Percentiles rank a stretch among this genome's conserved stretches.
Conservation (phyloP, 108 stramenopile species). For the Cyclotella baltica region DNA sequence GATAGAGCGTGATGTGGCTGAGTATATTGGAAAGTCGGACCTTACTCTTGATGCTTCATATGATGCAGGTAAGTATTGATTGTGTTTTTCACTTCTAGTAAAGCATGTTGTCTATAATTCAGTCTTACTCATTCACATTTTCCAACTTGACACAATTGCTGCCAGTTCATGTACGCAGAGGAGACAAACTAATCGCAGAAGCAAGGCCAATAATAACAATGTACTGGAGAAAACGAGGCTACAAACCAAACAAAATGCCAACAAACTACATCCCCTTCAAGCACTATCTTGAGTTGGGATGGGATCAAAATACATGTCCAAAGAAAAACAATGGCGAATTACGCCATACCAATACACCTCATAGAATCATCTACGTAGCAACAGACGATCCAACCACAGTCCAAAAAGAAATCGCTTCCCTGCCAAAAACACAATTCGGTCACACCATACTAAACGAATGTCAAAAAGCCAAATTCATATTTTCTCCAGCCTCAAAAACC, state of each 20-base stretch:
- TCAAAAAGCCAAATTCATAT: constrained; percentile 58
- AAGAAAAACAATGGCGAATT: background rate
- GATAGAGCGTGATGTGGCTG: too few species aligned
- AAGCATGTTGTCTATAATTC: too few species aligned
- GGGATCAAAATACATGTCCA: background rate
- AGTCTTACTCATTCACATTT: too few species aligned
- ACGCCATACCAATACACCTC: background rate
- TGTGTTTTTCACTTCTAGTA: too few species aligned
- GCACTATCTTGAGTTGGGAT: constrained; percentile 12
- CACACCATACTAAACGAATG: constrained; percentile 51
- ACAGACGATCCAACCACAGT: constrained; percentile 31
- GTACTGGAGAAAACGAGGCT: constrained; percentile 8
- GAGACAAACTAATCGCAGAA: background rate
- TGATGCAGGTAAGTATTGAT: too few species aligned
- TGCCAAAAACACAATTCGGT: constrained; percentile 70
- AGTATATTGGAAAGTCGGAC: background rate
- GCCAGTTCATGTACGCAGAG: constrained; percentile 18
- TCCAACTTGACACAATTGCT: too few species aligned
- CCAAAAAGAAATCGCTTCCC: constrained; percentile 35
- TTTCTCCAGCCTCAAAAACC: constrained; percentile 16
- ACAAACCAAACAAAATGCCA: background rate
- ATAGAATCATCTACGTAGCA: constrained; percentile 16
- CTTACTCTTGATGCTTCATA: constrained; percentile 5
- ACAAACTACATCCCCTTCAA: constrained; percentile 5
- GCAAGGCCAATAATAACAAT: background rate